These are phyloP conservation scores for Solanum neorickii DNA, from an alignment of 257 asterid genomes.

Conservation along the genomic window DNA sequence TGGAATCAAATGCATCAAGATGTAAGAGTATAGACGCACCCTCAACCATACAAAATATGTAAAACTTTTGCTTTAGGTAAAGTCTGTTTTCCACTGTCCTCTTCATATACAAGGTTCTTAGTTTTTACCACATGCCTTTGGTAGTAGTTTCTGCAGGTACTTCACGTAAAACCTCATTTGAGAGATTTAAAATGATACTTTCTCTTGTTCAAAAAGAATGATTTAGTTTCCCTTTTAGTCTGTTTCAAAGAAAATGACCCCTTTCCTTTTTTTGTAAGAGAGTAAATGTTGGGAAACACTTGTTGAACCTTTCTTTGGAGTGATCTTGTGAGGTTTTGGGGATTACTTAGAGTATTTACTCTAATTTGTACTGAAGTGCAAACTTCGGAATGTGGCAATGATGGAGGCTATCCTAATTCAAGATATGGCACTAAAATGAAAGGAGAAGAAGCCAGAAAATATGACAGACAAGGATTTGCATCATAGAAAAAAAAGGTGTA, in stretches of 20 bases:
- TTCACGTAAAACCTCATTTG: neutral
- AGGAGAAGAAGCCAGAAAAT: neutral
- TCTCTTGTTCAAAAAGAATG: too few relatives aligned
- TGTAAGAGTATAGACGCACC: neutral
- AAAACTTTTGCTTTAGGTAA: neutral
- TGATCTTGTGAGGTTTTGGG: too few relatives aligned
- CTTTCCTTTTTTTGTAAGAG: neutral
- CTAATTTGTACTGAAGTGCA: neutral
- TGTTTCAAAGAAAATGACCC: too few relatives aligned
- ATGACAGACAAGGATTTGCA: neutral
- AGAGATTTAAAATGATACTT: neutral
- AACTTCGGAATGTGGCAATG: neutral
- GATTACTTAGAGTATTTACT: neutral
- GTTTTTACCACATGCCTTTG: neutral
- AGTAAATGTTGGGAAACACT: neutral
- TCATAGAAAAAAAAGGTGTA: neutral
- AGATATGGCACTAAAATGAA: neutral
- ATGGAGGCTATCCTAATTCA: neutral
- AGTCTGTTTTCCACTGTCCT: neutral
- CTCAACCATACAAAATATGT: neutral
- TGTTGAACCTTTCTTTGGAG: too few relatives aligned
- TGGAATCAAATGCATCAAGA: neutral
- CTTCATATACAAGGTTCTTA: neutral
- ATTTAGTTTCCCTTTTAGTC: too few relatives aligned
- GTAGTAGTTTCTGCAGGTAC: neutral